Evolutionary conservation across 306 rosid genomes (phyloP).

Genomic region (Erythrophleum fordii): DNA sequence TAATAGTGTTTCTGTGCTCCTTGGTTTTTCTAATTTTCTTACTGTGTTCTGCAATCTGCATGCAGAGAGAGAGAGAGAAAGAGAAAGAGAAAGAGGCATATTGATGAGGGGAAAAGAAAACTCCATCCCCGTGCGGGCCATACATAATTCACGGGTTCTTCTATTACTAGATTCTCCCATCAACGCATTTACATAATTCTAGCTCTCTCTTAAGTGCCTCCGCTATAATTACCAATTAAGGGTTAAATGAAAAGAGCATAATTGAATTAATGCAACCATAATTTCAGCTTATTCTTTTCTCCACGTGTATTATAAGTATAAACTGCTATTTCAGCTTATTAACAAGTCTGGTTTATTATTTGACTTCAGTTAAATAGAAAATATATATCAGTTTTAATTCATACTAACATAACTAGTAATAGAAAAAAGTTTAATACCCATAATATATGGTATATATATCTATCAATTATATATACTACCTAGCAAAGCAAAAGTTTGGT

Average conservation of each 20-base stretch:
- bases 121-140: slow-evolving; percentile 68
- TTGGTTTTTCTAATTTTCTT: slow-evolving; percentile 34
- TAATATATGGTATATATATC: background rate
- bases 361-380: too few relatives aligned
- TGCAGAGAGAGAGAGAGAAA: slow-evolving; percentile 47
- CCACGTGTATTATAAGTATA: background rate
- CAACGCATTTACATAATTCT: slow-evolving; percentile 32
- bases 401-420: background rate
- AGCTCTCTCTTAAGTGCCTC: slow-evolving; percentile 9
- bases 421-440: background rate
- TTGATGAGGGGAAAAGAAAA: slow-evolving; percentile 53
- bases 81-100: background rate
- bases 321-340: background rate
- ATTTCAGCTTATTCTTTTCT: background rate
- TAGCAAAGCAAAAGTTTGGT: too few relatives aligned
- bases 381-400: background rate
- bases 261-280: background rate
- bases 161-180: slow-evolving; percentile 68
- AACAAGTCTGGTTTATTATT: background rate
- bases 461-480: background rate
- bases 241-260: too few relatives aligned
- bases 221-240: background rate
- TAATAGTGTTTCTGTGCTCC: slow-evolving; percentile 42
- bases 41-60: slow-evolving; percentile 49
- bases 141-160: slow-evolving; percentile 79